Evolutionary conservation across 2,329 filamentous ascomycete genomes (phyloP).

Genomic region (Alternaria alternata): DNA sequence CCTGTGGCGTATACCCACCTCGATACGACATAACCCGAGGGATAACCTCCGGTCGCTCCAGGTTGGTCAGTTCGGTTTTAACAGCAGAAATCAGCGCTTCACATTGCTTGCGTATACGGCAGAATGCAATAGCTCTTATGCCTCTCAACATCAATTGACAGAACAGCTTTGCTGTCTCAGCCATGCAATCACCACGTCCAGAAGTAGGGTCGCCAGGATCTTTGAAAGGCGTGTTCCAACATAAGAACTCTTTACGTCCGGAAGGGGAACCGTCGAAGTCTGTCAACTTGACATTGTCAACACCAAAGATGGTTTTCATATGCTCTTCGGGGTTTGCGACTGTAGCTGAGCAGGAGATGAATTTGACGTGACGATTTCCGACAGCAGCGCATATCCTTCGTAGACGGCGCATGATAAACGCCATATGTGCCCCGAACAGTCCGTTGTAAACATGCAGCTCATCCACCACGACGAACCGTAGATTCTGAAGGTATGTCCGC

Average conservation of each 20-base stretch:
- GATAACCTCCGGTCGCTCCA: constrained; percentile 78
- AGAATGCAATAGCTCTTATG: constrained; percentile 92
- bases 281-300: constrained; percentile 79
- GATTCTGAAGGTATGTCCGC: constrained; percentile 85
- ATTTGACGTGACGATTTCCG: constrained; percentile 84
- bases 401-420: constrained; percentile 90
- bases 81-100: constrained; percentile 84
- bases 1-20: constrained; percentile 92
- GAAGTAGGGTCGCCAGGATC: constrained; percentile 87
- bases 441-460: constrained; percentile 98
- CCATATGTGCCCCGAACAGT: constrained; percentile 90
- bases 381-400: constrained; percentile 88
- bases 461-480: constrained; percentile 84
- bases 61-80: constrained; percentile 74
- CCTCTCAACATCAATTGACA: constrained; percentile 88
- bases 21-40: constrained; percentile 92
- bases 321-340: constrained; percentile 92
- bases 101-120: constrained; percentile 84
- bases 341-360: constrained; percentile 95
- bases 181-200: constrained; percentile 81
- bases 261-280: constrained; percentile 94
- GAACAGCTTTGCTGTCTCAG: constrained; percentile 88
- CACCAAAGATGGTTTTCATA: constrained; percentile 92
- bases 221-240: constrained; percentile 97
- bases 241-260: constrained; percentile 91